These are phyloP conservation scores for Phellopilus nigrolimitatus DNA, from an alignment of 1,284 basidiomycete species.

Conservation along the genomic window DNA sequence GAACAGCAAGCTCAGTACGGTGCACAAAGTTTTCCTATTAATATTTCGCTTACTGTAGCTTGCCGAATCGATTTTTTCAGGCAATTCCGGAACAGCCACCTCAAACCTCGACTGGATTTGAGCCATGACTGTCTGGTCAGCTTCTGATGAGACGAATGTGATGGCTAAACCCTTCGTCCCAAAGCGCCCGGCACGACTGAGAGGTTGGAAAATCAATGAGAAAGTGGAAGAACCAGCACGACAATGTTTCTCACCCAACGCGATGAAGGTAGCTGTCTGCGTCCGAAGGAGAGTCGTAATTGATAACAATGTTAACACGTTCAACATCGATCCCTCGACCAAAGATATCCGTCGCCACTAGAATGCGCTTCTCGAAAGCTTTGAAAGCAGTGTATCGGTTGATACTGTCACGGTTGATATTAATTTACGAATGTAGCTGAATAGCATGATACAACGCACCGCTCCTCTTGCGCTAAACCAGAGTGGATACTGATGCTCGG, in stretches of 20 bases:
- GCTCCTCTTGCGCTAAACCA: slow-evolving; percentile 90
- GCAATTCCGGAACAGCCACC: slow-evolving; percentile 88
- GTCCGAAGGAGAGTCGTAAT: slow-evolving; percentile 94
- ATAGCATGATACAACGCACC: slow-evolving; percentile 47
- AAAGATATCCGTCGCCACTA: slow-evolving; percentile 97
- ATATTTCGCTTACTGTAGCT: slow-evolving; percentile 67
- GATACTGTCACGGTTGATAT: slow-evolving; percentile 53
- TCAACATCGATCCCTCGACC: slow-evolving; percentile 97
- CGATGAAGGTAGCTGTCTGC: slow-evolving; percentile 98
- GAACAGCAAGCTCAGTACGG: slow-evolving; percentile 1
- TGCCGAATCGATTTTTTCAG: slow-evolving; percentile 88
- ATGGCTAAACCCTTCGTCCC: slow-evolving; percentile 99
- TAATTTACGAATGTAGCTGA: slow-evolving; percentile 17
- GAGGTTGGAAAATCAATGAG: background rate
- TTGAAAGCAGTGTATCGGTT: slow-evolving; percentile 99
- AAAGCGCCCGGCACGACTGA: slow-evolving; percentile 94
- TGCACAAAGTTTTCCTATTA: slow-evolving; percentile 5
- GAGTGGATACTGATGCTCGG: slow-evolving; percentile 98
- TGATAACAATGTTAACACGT: slow-evolving; percentile 94
- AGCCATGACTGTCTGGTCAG: slow-evolving; percentile 90
- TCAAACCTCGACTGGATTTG: slow-evolving; percentile 91
- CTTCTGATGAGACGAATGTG: slow-evolving; percentile 91
- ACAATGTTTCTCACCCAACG: slow-evolving; percentile 65
- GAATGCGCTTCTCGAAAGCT: slow-evolving; percentile 97
- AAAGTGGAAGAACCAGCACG: too few relatives aligned